These are phyloP conservation scores for Cucurbita moschata DNA, from an alignment of 306 rosid species.

Conservation along the genomic window DNA sequence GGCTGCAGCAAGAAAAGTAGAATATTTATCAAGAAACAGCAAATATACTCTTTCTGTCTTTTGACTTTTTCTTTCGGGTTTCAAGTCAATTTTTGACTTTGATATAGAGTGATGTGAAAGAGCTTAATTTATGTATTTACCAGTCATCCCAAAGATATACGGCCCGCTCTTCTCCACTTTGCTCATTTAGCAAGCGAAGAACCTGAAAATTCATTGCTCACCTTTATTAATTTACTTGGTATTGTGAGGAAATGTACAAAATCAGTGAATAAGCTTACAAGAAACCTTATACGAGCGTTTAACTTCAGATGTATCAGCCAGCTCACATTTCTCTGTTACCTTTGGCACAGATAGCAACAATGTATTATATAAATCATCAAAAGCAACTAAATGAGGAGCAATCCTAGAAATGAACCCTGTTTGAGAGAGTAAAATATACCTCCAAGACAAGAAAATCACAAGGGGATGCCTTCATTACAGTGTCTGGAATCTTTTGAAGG, in stretches of 20 bases:
- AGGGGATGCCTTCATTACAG: conserved; percentile 11
- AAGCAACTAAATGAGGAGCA: conserved; percentile 5
- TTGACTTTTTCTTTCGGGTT: neutral
- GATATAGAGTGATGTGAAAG: neutral
- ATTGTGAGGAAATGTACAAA: conserved; percentile 1
- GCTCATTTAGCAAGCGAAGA: conserved; percentile 75
- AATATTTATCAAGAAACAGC: neutral
- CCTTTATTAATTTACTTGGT: conserved; percentile 11
- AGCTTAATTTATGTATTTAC: conserved; percentile 23
- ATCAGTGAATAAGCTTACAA: conserved; percentile 13
- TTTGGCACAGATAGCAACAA: conserved; percentile 18
- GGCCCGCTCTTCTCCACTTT: conserved; percentile 55
- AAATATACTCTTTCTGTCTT: neutral
- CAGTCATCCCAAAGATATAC: conserved; percentile 62
- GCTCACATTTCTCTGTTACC: conserved; percentile 50
- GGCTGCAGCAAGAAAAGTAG: neutral
- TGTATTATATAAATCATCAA: neutral
- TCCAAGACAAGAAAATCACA: conserved; percentile 66
- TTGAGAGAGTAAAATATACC: conserved; percentile 30
- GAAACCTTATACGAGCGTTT: conserved; percentile 54
- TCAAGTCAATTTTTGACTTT: neutral
- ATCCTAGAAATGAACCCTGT: neutral
- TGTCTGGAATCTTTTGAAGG: conserved; percentile 1
- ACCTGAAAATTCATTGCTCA: conserved; percentile 39
- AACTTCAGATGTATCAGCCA: conserved; percentile 33